Evolutionary conservation across 1,284 basidiomycete species (phyloP).

Genomic region (Clitocybe nebularis): DNA sequence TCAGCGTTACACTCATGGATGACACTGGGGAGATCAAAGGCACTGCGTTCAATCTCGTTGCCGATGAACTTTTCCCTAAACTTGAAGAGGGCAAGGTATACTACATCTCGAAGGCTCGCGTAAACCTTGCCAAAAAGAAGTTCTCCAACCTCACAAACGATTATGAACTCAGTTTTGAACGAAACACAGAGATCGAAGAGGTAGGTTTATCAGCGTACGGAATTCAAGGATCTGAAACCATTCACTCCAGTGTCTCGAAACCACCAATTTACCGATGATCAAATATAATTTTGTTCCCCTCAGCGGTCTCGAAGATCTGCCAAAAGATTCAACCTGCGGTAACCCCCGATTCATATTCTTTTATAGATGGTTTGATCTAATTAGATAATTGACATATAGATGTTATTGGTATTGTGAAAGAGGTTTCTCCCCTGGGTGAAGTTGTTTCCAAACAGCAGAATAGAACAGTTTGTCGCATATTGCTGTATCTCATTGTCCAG

Average conservation of each 20-base stretch:
- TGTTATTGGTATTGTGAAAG: slow-evolving; percentile 83
- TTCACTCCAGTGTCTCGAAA: slow-evolving; percentile 75
- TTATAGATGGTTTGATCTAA: slow-evolving; percentile 19
- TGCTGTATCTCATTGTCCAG: background rate
- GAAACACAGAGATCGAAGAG: slow-evolving; percentile 80
- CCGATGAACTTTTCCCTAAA: slow-evolving; percentile 81
- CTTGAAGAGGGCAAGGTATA: slow-evolving; percentile 94
- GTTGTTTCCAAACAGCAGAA: slow-evolving; percentile 73
- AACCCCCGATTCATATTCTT: slow-evolving; percentile 23
- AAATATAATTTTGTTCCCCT: slow-evolving; percentile 84
- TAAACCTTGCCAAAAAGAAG: slow-evolving; percentile 97
- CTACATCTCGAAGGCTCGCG: slow-evolving; percentile 85
- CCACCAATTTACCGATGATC: slow-evolving; percentile 70
- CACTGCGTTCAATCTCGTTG: slow-evolving; percentile 89
- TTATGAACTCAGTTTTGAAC: slow-evolving; percentile 91
- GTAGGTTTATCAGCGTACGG: too few species aligned
- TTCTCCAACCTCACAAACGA: slow-evolving; percentile 91
- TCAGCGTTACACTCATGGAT: slow-evolving; percentile 92
- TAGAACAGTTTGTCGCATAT: slow-evolving; percentile 50
- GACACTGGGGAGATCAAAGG: slow-evolving; percentile 92
- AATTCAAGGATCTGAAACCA: slow-evolving; percentile 4
- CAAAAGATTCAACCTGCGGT: slow-evolving; percentile 82
- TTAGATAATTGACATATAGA: slow-evolving; percentile 54
- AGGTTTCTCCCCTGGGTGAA: slow-evolving; percentile 64
- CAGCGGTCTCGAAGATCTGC: slow-evolving; percentile 54